Conservation (phyloP, 129 eudicot species). For the Pulicaria dysenterica region DNA sequence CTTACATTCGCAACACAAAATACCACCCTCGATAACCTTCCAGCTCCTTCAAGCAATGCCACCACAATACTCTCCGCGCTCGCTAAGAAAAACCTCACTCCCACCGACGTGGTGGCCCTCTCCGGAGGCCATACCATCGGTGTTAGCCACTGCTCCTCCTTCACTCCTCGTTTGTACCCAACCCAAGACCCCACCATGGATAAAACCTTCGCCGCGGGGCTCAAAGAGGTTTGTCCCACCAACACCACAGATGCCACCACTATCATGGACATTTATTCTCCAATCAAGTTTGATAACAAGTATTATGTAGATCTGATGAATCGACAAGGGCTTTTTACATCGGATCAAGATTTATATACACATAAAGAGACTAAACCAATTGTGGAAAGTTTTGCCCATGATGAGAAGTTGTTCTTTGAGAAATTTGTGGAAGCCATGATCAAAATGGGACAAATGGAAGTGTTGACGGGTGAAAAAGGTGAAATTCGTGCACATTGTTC, state of each 20-base stretch:
- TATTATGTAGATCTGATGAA: constrained; percentile 49
- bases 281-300: constrained; percentile 54
- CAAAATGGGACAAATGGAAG: constrained; percentile 66
- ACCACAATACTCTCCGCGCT: constrained; percentile 43
- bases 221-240: constrained; percentile 54
- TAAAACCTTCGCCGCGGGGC: constrained; percentile 45
- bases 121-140: constrained; percentile 76
- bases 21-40: constrained; percentile 55
- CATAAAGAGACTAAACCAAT: constrained; percentile 47
- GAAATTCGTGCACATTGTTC: constrained; percentile 60
- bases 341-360: constrained; percentile 61
- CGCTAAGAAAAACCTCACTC: constrained; percentile 43
- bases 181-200: constrained; percentile 63
- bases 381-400: constrained; percentile 52
- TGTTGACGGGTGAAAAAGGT: constrained; percentile 55
- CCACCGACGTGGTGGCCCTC: constrained; percentile 62
- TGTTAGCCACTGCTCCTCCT: constrained; percentile 50
- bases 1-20: constrained; percentile 53
- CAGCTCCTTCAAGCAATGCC: constrained; percentile 55
- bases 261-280: constrained; percentile 45
- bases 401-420: constrained; percentile 56
- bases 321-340: constrained; percentile 62
- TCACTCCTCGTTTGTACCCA: constrained; percentile 50
- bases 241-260: constrained; percentile 49
- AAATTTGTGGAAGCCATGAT: constrained; percentile 53